phyloP scores from a whole-genome alignment of 805 yeast genomes.

The Diddensiella transvaalensis region DNA sequence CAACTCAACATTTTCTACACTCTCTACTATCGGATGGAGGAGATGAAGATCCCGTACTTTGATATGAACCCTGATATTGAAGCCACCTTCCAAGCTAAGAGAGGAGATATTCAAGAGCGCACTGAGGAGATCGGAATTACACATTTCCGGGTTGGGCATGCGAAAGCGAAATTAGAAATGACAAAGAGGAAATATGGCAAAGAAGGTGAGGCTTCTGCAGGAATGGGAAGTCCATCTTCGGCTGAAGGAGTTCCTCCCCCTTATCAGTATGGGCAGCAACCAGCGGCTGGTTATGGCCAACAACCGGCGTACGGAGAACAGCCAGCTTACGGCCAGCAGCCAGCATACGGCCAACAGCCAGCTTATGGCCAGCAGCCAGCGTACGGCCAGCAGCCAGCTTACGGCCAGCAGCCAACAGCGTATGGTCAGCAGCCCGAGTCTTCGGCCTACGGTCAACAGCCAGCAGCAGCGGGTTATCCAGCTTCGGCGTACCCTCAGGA shows the following conservation, averaged over 20 bases:
- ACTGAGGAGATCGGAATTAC: constrained; percentile 88
- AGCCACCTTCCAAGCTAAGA: constrained; percentile 72
- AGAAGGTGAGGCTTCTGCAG: constrained; percentile 36
- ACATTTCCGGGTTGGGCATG: constrained; percentile 85
- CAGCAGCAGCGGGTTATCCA: constrained; percentile 24
- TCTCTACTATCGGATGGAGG: constrained; percentile 85
- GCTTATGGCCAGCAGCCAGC: constrained; percentile 36
- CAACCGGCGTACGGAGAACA: constrained; percentile 28
- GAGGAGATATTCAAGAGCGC: constrained; percentile 88
- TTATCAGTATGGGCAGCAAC: constrained; percentile 36
- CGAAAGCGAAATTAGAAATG: constrained; percentile 77
- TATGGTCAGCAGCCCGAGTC: constrained; percentile 29
- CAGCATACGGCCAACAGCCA: constrained; percentile 31
- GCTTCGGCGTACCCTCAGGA: constrained; percentile 27
- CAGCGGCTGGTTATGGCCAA: constrained; percentile 36
- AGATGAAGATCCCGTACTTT: constrained; percentile 94
- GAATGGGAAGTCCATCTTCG: constrained; percentile 29
- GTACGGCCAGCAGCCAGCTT: constrained; percentile 19
- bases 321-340: constrained; percentile 31
- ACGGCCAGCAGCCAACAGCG: constrained; percentile 25
- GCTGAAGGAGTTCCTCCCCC: constrained; percentile 35
- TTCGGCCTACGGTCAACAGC: constrained; percentile 24
- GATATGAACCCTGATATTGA: constrained; percentile 80
- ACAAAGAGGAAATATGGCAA: constrained; percentile 64
- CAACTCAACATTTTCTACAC: constrained; percentile 96